phyloP scores from a whole-genome alignment of 2,329 filamentous ascomycete species.

The Monilinia fructicola region DNA sequence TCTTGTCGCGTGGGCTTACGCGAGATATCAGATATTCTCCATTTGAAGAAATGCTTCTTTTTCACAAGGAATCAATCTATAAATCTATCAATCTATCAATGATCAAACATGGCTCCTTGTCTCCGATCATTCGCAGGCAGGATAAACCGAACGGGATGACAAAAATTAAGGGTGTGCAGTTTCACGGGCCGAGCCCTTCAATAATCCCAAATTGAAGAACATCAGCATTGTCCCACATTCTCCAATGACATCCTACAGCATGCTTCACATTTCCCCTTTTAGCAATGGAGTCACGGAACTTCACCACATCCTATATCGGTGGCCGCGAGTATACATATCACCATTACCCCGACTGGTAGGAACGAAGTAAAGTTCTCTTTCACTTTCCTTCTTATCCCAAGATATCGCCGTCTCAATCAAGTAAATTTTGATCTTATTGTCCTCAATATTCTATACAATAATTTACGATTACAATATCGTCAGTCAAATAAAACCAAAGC shows the following conservation, averaged over 20 bases:
- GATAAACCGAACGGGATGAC: neutral
- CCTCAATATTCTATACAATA: neutral
- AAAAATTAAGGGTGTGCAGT: neutral
- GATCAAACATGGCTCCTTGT: slow-evolving; percentile 1
- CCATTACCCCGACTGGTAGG: slow-evolving; percentile 15
- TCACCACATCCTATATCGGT: slow-evolving; percentile 9
- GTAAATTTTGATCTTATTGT: neutral
- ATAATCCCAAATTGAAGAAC: slow-evolving; percentile 7
- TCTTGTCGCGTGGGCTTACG: too few relatives aligned
- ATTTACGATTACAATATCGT: neutral
- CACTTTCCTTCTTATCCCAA: slow-evolving; percentile 10
- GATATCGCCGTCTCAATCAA: neutral
- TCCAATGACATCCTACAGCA: slow-evolving; percentile 3
- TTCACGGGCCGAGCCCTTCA: slow-evolving; percentile 9
- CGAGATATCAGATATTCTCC: neutral
- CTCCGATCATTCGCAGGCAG: neutral
- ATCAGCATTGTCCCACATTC: neutral
- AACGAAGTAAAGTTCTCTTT: slow-evolving; percentile 6
- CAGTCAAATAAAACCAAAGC: neutral
- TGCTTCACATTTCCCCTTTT: slow-evolving; percentile 16
- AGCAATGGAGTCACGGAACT: slow-evolving; percentile 21
- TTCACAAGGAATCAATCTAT: neutral
- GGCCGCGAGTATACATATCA: slow-evolving; percentile 15
- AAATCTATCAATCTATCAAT: neutral
- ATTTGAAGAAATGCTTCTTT: neutral